Conservation (phyloP, 768 basidiomycete species). For the Collybiopsis luxurians region DNA sequence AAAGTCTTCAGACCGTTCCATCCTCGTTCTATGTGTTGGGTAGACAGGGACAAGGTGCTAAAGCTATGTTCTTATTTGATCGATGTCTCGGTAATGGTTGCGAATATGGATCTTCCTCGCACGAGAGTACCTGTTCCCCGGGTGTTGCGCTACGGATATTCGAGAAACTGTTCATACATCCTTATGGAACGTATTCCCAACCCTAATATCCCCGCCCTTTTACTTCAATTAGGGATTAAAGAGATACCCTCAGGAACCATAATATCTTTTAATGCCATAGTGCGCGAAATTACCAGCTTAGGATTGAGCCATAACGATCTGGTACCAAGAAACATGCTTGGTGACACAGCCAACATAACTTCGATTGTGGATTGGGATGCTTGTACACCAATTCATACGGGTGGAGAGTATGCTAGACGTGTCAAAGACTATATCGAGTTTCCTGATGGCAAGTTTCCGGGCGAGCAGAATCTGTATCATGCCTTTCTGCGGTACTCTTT, state of each 20-base stretch:
- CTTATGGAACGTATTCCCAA: slow-evolving; percentile 9
- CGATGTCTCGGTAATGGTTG: slow-evolving; percentile 5
- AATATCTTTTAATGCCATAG: neutral
- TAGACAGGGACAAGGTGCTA: neutral
- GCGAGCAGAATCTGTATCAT: neutral
- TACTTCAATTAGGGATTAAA: neutral
- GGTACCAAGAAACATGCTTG: neutral
- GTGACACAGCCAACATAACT: neutral
- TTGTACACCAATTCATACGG: neutral
- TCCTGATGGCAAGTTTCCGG: neutral
- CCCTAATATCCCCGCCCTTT: neutral
- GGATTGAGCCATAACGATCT: neutral
- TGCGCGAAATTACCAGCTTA: neutral
- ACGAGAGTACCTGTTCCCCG: slow-evolving; percentile 1
- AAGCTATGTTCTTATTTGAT: slow-evolving; percentile 5
- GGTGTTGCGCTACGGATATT: neutral
- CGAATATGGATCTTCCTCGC: slow-evolving; percentile 2
- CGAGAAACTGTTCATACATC: slow-evolving; percentile 8
- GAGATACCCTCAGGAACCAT: neutral
- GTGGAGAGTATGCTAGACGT: neutral
- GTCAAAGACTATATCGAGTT: no score
- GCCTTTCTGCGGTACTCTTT: neutral
- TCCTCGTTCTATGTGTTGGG: neutral
- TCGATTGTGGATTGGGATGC: slow-evolving; percentile 1
- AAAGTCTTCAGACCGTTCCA: neutral